Evolutionary conservation across 108 stramenopile genomes (phyloP).

Genomic region (Parietichytrium sp.): DNA sequence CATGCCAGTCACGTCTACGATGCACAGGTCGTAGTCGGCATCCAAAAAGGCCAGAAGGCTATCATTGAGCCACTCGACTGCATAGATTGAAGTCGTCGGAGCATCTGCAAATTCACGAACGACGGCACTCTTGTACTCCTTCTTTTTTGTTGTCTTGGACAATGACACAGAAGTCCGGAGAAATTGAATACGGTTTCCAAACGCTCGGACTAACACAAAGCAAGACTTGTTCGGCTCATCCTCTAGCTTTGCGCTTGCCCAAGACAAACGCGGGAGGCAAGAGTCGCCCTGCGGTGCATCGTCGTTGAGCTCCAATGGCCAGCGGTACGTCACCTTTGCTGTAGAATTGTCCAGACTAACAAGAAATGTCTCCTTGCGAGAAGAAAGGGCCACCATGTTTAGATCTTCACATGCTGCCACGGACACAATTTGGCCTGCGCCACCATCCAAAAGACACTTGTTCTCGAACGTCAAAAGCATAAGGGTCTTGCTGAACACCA

Average conservation of each 20-base stretch:
- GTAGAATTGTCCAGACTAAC: not conserved
- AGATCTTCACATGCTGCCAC: not conserved
- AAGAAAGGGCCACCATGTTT: not conserved
- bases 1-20: constrained; percentile 30
- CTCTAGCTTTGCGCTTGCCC: not conserved
- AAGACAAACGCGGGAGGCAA: constrained; percentile 9
- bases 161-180: not conserved
- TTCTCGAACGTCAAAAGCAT: not conserved
- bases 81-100: not conserved
- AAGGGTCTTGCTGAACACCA: not conserved
- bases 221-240: constrained; percentile 20
- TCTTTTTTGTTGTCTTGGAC: not conserved
- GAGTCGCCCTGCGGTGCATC: not conserved
- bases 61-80: constrained; percentile 31
- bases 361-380: not conserved
- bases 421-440: constrained; percentile 1
- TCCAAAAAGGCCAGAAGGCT: not conserved
- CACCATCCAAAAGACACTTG: constrained; percentile 32
- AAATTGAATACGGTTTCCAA: not conserved
- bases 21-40: constrained; percentile 4
- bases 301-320: not conserved
- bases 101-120: not conserved
- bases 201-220: not conserved
- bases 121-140: not conserved
- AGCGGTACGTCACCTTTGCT: not conserved